Percentiles rank a stretch among this genome's conserved stretches.
These are phyloP conservation scores for Aspergillus leporis DNA, from an alignment of 495 filamentous ascomycete species.

Conservation along the genomic window DNA sequence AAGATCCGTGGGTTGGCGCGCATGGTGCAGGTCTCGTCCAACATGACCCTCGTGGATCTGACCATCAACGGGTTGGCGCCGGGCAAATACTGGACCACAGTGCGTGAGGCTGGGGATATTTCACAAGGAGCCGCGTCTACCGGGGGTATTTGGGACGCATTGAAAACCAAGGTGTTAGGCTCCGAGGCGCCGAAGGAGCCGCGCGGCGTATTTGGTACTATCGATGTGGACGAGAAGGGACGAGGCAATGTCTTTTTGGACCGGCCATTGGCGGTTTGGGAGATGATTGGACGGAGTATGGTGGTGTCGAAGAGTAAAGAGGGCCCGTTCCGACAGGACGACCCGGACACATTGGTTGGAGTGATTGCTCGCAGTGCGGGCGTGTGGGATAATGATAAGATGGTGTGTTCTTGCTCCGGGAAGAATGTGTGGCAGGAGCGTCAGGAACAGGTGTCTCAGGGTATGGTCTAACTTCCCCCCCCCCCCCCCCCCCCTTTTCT, in stretches of 20 bases:
- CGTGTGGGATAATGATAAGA: constrained; percentile 98
- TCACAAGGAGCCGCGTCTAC: constrained; percentile 77
- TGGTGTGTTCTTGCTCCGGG: constrained; percentile 89
- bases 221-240: constrained; percentile 65
- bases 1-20: constrained; percentile 74
- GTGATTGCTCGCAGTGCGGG: constrained; percentile 94
- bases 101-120: constrained; percentile 88
- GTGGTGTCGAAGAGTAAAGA: constrained; percentile 63
- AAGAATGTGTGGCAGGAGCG: constrained; percentile 99
- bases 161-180: constrained; percentile 50
- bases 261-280: constrained; percentile 83
- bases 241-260: constrained; percentile 77
- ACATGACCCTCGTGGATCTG: constrained; percentile 80
- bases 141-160: constrained; percentile 75
- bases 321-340: constrained; percentile 60
- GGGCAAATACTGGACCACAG: constrained; percentile 78
- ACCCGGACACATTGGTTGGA: constrained; percentile 81
- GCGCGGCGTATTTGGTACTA: constrained; percentile 69
- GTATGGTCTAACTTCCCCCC: constrained; percentile 64
- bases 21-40: constrained; percentile 77
- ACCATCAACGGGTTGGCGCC: constrained; percentile 82
- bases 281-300: constrained; percentile 89
- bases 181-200: constrained; percentile 43
- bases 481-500: background rate
- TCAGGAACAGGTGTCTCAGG: constrained; percentile 80